Evolutionary conservation across 2,329 filamentous ascomycete genomes (phyloP).

Genomic region (Colletotrichum musae): DNA sequence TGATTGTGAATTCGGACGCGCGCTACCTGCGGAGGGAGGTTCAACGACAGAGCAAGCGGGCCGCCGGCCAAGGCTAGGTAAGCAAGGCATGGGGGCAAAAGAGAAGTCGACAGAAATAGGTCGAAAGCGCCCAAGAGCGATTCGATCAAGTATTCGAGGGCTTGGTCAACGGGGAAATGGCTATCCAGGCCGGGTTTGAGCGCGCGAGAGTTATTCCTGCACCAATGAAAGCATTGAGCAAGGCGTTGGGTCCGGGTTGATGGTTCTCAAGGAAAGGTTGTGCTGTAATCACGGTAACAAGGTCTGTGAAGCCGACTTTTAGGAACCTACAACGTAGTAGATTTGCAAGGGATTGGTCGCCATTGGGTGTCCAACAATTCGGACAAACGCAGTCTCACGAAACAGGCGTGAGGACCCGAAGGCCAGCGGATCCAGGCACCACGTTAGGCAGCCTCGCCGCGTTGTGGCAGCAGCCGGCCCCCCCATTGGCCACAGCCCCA

Average conservation of each 20-base stretch:
- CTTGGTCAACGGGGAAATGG: too few species aligned
- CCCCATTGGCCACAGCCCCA: constrained; percentile 32
- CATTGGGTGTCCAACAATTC: too few species aligned
- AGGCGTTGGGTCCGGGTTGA: constrained; percentile 3
- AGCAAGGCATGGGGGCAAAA: background rate
- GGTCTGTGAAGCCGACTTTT: too few species aligned
- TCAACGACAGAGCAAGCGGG: constrained; percentile 61
- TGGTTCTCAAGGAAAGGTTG: too few species aligned
- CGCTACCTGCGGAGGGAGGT: constrained; percentile 68
- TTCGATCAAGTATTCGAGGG: too few species aligned
- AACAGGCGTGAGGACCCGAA: too few species aligned
- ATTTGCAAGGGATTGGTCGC: too few species aligned
- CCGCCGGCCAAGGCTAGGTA: constrained; percentile 42
- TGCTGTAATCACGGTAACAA: too few species aligned
- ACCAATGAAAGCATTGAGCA: constrained; percentile 23
- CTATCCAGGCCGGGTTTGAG: too few species aligned
- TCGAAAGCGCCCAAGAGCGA: too few species aligned
- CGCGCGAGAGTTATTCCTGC: background rate
- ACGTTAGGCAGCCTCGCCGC: constrained; percentile 27
- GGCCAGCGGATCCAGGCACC: constrained; percentile 40
- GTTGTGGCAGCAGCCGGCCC: background rate
- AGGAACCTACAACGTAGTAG: too few species aligned
- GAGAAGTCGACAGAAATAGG: background rate
- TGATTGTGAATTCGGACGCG: constrained; percentile 73
- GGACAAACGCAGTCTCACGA: too few species aligned